These are phyloP conservation scores for Phytophthora pseudosyringae DNA, from an alignment of 352 stramenopile genomes.

Conservation along the genomic window DNA sequence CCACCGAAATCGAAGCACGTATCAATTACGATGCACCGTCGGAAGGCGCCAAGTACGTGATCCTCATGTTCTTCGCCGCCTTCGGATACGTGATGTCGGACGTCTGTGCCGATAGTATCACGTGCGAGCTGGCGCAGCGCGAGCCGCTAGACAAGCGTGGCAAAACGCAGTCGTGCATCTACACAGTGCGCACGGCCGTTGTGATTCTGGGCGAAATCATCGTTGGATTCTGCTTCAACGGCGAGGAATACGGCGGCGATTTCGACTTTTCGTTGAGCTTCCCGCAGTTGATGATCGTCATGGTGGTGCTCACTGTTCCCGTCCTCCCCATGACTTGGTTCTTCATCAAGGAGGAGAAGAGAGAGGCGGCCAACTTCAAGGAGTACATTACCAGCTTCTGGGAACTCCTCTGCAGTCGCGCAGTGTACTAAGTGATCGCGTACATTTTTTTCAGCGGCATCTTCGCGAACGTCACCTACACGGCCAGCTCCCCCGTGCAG, in stretches of 20 bases:
- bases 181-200: constrained; percentile 43
- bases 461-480: constrained; percentile 40
- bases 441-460: constrained; percentile 43
- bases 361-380: constrained; percentile 27
- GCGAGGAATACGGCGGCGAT: constrained; percentile 29
- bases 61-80: constrained; percentile 33
- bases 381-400: constrained; percentile 39
- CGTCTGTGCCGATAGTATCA: constrained; percentile 46
- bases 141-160: constrained; percentile 53
- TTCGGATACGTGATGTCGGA: constrained; percentile 35
- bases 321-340: constrained; percentile 43
- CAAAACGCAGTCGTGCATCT: constrained; percentile 55
- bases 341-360: constrained; percentile 42
- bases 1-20: constrained; percentile 24
- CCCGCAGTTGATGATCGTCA: constrained; percentile 46
- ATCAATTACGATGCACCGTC: constrained; percentile 44
- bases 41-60: constrained; percentile 38
- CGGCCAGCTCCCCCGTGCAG: constrained; percentile 24
- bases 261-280: constrained; percentile 32
- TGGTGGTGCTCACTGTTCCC: constrained; percentile 28
- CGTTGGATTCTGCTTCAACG: constrained; percentile 57
- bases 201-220: constrained; percentile 46
- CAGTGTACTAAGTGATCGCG: constrained; percentile 45
- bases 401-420: constrained; percentile 33
- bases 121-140: constrained; percentile 56